A percentile compares a stretch with the other conserved stretches of the same genome.
phyloP scores from a whole-genome alignment of 139 green algal species.

The Axilococcus clingmanii region DNA sequence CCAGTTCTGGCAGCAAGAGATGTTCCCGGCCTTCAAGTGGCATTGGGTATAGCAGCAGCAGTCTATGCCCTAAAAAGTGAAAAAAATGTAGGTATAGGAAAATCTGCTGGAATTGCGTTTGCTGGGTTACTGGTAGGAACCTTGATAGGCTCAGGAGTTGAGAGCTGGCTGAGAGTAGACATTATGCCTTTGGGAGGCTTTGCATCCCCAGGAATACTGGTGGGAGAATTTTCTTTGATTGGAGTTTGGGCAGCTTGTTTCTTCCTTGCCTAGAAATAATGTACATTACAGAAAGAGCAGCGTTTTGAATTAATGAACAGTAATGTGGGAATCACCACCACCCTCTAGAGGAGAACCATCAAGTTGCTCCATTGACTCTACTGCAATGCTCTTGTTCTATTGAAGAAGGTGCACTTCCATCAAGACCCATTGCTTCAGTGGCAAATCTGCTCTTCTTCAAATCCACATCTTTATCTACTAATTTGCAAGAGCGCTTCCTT shows the following conservation, averaged over 20 bases:
- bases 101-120: conserved; percentile 32
- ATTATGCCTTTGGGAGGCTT: conserved; percentile 73
- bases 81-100: conserved; percentile 51
- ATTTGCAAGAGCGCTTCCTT: too few relatives aligned
- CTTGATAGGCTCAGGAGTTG: conserved; percentile 49
- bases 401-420: too few relatives aligned
- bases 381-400: too few relatives aligned
- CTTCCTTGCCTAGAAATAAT: conserved; percentile 18
- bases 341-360: too few relatives aligned
- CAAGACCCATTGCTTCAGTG: too few relatives aligned
- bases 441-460: too few relatives aligned
- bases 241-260: conserved; percentile 5
- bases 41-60: conserved; percentile 46
- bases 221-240: conserved; percentile 41
- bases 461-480: too few relatives aligned
- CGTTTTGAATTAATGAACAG: too few relatives aligned
- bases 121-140: conserved; percentile 51
- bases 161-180: conserved; percentile 77
- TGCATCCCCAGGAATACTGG: conserved; percentile 53
- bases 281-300: too few relatives aligned
- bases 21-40: conserved; percentile 65
- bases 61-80: conserved; percentile 72
- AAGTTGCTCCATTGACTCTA: too few relatives aligned
- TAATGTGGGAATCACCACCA: too few relatives aligned
- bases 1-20: too few relatives aligned